Conservation (phyloP, 2,329 filamentous ascomycete genomes). For the Alternaria brassicicola region DNA sequence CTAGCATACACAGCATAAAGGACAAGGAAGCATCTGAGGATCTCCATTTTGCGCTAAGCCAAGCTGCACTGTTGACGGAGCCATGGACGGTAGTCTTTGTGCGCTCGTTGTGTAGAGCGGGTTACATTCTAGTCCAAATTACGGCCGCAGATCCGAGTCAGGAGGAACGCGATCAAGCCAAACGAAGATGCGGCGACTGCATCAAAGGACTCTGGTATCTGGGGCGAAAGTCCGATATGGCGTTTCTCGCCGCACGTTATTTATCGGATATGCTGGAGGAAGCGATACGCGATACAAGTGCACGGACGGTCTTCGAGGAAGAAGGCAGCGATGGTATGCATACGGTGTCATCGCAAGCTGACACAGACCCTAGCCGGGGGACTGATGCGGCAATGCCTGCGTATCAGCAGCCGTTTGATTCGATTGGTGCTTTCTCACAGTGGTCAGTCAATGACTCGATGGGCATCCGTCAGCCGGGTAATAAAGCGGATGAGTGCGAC, state of each 20-base stretch:
- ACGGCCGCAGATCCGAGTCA: slow-evolving; percentile 17
- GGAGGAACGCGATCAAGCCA: slow-evolving; percentile 25
- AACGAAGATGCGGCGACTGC: slow-evolving; percentile 54
- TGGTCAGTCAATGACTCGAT: not conserved
- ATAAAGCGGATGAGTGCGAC: not conserved
- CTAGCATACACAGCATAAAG: slow-evolving; percentile 28
- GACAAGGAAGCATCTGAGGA: slow-evolving; percentile 31
- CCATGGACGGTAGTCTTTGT: slow-evolving; percentile 61
- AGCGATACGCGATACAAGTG: not conserved
- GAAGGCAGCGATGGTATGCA: not conserved
- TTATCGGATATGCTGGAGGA: slow-evolving; percentile 31
- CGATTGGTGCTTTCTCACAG: not conserved
- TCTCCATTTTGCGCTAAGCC: slow-evolving; percentile 61
- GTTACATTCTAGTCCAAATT: slow-evolving; percentile 4
- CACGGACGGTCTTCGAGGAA: not conserved
- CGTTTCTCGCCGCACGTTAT: slow-evolving; percentile 46
- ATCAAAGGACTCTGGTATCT: slow-evolving; percentile 61
- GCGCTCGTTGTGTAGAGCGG: slow-evolving; percentile 10
- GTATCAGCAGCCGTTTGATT: not conserved
- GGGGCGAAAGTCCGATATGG: slow-evolving; percentile 62
- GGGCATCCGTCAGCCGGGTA: not conserved
- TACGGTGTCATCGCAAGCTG: not conserved
- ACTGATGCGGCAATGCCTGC: not conserved
- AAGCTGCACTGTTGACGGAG: slow-evolving; percentile 62
- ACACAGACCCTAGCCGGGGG: not conserved